Base-by-base conservation (phyloP, 306 rosid genomes). In the Dryas octopetala region DNA sequence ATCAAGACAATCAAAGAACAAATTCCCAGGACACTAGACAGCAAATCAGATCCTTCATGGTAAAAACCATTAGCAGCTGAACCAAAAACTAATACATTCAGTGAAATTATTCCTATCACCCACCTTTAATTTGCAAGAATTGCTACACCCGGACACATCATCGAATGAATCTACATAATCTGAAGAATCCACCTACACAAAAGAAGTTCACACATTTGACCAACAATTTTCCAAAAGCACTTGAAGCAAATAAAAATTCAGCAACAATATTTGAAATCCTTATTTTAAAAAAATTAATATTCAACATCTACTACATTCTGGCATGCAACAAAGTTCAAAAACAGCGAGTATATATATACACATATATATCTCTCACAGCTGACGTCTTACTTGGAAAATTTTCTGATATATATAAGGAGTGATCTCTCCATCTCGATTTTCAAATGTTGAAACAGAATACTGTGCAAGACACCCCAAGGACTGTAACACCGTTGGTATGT, bases 401-500 rank as follows among this genome's bases (percentile, higher is more conserved):
- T 79, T 86, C 85, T 87, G 79, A 60, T 73, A 81, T 74, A 95
- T 84, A 77, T 75, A 86, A 14, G 85, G 74, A 23, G 86, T 80
- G 82, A 95, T 90, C 86, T 86, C 91, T 68, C 51, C 89, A 65
- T 67, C 82, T 61, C 76, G 89, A 86, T 88, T 70, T 79, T 86
- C 96, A 71, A 91, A 89, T 69, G 85, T 79, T 53, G 93, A 82
- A 81, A 80, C 73, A 82, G 90, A 88, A 83, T 86, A 79, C 78
- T 90, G 89, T 38, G 96, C 89, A 78, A 90, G 78, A 75, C 97
- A 95, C 47, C 98, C 93, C 78, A 95, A 73, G 75, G 98, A 90
- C 85, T 95, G 98, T 84, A 95, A 84, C 81, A 89, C 84, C 59
- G 98, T 90, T 44, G 96, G 91, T 55, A 89, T 70, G 76, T 90